These are phyloP conservation scores for Mycosarcoma mackinlayi DNA, from an alignment of 1,284 basidiomycete species.

Conservation along the genomic window DNA sequence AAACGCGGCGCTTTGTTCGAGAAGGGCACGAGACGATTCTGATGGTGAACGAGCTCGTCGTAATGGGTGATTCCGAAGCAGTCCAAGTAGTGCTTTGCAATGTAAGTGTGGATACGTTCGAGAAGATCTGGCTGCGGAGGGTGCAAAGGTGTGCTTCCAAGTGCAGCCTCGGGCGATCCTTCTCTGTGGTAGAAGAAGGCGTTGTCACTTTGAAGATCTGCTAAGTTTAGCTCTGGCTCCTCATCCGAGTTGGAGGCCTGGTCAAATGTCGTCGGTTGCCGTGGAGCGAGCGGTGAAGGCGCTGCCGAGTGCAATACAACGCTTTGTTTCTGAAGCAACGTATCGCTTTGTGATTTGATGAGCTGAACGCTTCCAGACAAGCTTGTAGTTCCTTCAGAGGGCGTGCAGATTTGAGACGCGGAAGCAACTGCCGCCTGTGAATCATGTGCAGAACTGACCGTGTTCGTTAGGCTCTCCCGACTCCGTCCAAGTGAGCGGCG, in stretches of 20 bases:
- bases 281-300: neutral
- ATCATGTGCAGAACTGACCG: neutral
- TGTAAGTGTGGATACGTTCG: slow-evolving; percentile 21
- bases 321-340: neutral
- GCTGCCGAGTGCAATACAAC: too few species aligned
- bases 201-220: slow-evolving; percentile 34
- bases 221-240: slow-evolving; percentile 17
- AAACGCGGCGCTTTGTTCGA: slow-evolving; percentile 41
- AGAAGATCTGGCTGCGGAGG: slow-evolving; percentile 1
- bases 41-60: slow-evolving; percentile 27
- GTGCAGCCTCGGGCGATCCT: slow-evolving; percentile 10
- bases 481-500: slow-evolving; percentile 29
- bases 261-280: neutral
- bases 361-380: neutral
- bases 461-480: neutral
- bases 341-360: neutral
- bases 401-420: too few species aligned
- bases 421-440: neutral
- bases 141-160: slow-evolving; percentile 11
- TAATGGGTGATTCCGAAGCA: slow-evolving; percentile 32
- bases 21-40: slow-evolving; percentile 25
- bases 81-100: slow-evolving; percentile 30
- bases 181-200: slow-evolving; percentile 22
- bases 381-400: neutral
- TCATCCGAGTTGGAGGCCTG: slow-evolving; percentile 1